Base-by-base conservation (phyloP, 306 rosid species). In the Vicia sativa region DNA sequence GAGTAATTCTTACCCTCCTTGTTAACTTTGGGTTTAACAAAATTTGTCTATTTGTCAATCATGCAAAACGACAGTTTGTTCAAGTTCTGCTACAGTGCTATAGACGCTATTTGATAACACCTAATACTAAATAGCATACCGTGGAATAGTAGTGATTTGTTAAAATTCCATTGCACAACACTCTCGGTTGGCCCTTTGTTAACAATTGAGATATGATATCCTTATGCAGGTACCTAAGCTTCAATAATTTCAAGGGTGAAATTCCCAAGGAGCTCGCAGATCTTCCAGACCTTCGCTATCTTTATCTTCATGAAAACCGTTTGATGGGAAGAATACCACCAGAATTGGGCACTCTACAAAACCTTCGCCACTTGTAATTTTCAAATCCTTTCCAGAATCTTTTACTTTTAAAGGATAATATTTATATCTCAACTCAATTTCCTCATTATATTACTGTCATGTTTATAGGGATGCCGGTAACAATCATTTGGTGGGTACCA, bases 401-500 rank as follows among this genome's bases (percentile, higher is more conserved):
- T 50, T n/a, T 80, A 8, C 64, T 52, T 19, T 15, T 29, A 23
- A 28, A 63, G 35, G 21, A 48, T 19, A 19, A 26, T 55, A 35
- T 56, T 11, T 71, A 58, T 70, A 68, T 59, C 46, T 60, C 62
- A 44, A 7, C 19, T 25, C 59, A 70, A 29, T 67, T 55, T 52
- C 62, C 71, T 75, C 56, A 31, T 43, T 69, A 34, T 39, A 23
- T 29, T 78, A n/a, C 62, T 75, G 5, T 13, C 69, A n/a, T 67
- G 46, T 68, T 81, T 52, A 46, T 62, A 95, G 99, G 95, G 99
- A 95, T 75, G 99, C 57, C 45, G 99, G 99, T 48, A 87, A 88
- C 81, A 95, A 95, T 87, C 99, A 95, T 80, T 81, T 95, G 90
- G 97, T 95, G 60, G 99, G 99, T 66, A 95, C 99, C 53, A 83